Conservation (phyloP, 2,329 filamentous ascomycete species). For the Knufia petricola region DNA sequence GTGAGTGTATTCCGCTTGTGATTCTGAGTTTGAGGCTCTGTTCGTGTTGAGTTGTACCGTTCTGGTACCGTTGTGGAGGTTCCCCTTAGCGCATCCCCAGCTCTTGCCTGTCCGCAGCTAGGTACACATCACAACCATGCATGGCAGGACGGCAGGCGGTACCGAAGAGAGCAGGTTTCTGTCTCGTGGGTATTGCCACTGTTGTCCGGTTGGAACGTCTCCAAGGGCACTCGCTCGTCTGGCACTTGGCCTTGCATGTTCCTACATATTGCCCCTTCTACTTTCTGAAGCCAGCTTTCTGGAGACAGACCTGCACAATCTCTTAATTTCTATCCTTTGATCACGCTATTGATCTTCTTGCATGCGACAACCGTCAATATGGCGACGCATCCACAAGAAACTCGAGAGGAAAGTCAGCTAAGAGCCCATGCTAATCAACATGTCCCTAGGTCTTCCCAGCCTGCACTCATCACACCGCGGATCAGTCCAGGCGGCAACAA, state of each 20-base stretch:
- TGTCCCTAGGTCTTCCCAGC: neutral
- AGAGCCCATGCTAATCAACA: neutral
- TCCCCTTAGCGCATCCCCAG: neutral
- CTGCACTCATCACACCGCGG: neutral
- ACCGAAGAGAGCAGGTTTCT: neutral
- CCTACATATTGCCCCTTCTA: too few species aligned
- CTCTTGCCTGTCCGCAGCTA: neutral
- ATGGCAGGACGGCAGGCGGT: neutral
- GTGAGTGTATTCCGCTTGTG: neutral
- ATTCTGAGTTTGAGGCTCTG: neutral
- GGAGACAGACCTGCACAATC: too few species aligned
- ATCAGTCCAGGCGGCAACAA: neutral
- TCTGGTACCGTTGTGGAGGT: neutral
- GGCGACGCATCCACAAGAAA: neutral
- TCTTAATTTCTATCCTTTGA: too few species aligned
- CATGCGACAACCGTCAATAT: neutral
- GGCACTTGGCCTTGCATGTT: too few species aligned
- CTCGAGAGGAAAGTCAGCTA: neutral
- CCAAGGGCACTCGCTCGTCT: too few species aligned
- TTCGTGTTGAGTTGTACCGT: neutral
- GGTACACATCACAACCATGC: neutral
- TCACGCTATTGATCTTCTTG: neutral
- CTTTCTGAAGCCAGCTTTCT: too few species aligned
- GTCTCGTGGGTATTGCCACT: neutral
- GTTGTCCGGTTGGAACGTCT: neutral